A percentile compares a stretch with the other conserved stretches of the same genome.
Evolutionary conservation across 2,329 filamentous ascomycete genomes (phyloP).

Genomic region (Ascochyta pisi): DNA sequence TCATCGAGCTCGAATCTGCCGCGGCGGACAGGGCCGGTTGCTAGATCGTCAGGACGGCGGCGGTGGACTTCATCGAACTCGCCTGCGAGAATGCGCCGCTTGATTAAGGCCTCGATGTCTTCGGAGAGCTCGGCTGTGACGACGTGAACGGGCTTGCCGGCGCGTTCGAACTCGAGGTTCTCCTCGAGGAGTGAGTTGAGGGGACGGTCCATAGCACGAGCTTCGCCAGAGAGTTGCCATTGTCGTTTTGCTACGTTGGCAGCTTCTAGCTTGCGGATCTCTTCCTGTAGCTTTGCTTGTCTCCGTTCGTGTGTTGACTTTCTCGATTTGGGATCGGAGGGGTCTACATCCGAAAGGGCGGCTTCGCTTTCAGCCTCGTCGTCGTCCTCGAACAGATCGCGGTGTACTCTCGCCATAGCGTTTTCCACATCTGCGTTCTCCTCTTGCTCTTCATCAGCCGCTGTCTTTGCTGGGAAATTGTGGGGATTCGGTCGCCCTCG

Average conservation of each 20-base stretch:
- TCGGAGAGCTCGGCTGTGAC: slow-evolving; percentile 92
- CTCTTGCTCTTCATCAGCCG: slow-evolving; percentile 22
- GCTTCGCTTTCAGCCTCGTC: slow-evolving; percentile 65
- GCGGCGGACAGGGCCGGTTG: slow-evolving; percentile 68
- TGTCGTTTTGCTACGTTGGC: slow-evolving; percentile 87
- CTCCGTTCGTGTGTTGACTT: slow-evolving; percentile 85
- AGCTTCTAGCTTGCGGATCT: slow-evolving; percentile 90
- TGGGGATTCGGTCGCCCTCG: slow-evolving; percentile 63
- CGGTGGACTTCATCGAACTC: slow-evolving; percentile 93
- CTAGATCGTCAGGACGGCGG: slow-evolving; percentile 76
- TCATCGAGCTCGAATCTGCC: slow-evolving; percentile 85
- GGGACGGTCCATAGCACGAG: slow-evolving; percentile 79
- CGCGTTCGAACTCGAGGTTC: slow-evolving; percentile 93
- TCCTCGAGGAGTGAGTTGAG: slow-evolving; percentile 92
- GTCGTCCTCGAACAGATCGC: slow-evolving; percentile 83
- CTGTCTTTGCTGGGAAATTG: slow-evolving; percentile 51
- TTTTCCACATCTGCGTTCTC: slow-evolving; percentile 73
- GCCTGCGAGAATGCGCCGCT: slow-evolving; percentile 84
- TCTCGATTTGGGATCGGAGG: slow-evolving; percentile 73
- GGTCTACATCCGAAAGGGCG: slow-evolving; percentile 68
- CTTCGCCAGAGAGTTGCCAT: slow-evolving; percentile 91
- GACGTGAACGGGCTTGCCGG: slow-evolving; percentile 92
- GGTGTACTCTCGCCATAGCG: slow-evolving; percentile 84
- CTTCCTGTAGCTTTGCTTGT: slow-evolving; percentile 83
- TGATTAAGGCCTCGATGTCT: slow-evolving; percentile 91